Evolutionary conservation across 2,329 filamentous ascomycete species (phyloP).

Genomic region (Colletotrichum karsti): DNA sequence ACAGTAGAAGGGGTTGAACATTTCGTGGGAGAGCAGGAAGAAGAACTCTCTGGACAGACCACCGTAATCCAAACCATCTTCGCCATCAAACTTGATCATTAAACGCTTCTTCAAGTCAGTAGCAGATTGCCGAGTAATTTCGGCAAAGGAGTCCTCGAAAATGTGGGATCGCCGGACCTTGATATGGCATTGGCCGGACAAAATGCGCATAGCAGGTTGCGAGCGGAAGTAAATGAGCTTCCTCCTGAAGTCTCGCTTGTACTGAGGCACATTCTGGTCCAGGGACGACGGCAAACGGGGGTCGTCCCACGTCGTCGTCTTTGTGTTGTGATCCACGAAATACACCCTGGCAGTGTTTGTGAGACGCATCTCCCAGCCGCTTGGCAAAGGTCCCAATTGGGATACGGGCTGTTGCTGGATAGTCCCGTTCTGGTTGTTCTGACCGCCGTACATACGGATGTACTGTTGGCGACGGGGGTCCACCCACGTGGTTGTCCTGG

Average conservation of each 20-base stretch:
- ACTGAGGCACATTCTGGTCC: slow-evolving; percentile 98
- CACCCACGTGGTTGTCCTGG: slow-evolving; percentile 97
- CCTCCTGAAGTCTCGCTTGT: slow-evolving; percentile 97
- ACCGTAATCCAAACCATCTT: slow-evolving; percentile 97
- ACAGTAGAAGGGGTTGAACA: slow-evolving; percentile 99
- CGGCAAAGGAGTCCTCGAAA: slow-evolving; percentile 98
- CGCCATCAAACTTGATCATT: slow-evolving; percentile 99
- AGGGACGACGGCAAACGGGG: slow-evolving; percentile 93
- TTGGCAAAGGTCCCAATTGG: slow-evolving; percentile 92
- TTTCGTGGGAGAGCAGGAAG: slow-evolving; percentile 98
- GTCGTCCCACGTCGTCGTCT: slow-evolving; percentile 99
- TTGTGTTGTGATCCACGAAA: slow-evolving; percentile 99
- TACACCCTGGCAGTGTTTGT: slow-evolving; percentile 98
- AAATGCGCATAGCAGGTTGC: slow-evolving; percentile 93
- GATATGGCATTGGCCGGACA: slow-evolving; percentile 96
- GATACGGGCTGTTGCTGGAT: slow-evolving; percentile 98
- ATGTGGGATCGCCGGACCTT: slow-evolving; percentile 97
- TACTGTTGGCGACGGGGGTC: slow-evolving; percentile 97
- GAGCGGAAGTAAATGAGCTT: slow-evolving; percentile 99
- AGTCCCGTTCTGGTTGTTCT: slow-evolving; percentile 83
- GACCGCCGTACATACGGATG: slow-evolving; percentile 94
- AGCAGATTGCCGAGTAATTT: slow-evolving; percentile 96
- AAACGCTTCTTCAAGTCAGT: slow-evolving; percentile 96
- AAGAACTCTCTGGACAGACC: slow-evolving; percentile 99
- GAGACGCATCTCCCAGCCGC: slow-evolving; percentile 99